Evolutionary conservation across 2,329 filamentous ascomycete genomes (phyloP).

Genomic region (Aspergillus neoniger): DNA sequence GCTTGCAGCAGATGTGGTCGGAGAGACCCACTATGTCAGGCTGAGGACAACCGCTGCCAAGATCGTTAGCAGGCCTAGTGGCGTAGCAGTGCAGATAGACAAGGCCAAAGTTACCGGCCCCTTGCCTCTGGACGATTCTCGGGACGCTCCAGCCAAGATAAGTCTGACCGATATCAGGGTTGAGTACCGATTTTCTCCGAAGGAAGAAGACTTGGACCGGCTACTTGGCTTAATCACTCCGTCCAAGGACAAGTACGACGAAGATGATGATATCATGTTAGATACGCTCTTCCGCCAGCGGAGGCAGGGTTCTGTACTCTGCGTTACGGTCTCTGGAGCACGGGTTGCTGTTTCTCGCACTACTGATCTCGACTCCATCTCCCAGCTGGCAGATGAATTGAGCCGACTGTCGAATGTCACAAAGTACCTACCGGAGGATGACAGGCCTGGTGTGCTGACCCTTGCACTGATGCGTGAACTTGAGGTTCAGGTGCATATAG

Average conservation of each 20-base stretch:
- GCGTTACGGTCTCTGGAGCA: constrained; percentile 66
- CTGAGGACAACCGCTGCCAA: constrained; percentile 82
- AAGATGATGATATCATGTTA: constrained; percentile 90
- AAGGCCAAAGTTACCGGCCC: constrained; percentile 76
- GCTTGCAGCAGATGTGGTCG: constrained; percentile 72
- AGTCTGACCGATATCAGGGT: constrained; percentile 68
- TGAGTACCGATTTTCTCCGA: constrained; percentile 72
- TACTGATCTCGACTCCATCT: constrained; percentile 66
- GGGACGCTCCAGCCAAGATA: constrained; percentile 59
- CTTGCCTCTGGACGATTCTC: constrained; percentile 52
- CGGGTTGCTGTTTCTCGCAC: constrained; percentile 65
- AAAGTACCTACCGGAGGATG: constrained; percentile 94
- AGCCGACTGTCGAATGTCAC: constrained; percentile 81
- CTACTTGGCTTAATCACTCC: constrained; percentile 86
- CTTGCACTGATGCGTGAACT: constrained; percentile 67
- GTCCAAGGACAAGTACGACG: constrained; percentile 85
- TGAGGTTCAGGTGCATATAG: constrained; percentile 63
- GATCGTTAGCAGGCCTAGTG: constrained; percentile 71
- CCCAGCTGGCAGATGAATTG: constrained; percentile 74
- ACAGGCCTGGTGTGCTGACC: constrained; percentile 82
- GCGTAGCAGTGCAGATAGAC: constrained; percentile 71
- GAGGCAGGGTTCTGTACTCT: constrained; percentile 79
- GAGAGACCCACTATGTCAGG: constrained; percentile 72
- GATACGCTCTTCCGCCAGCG: constrained; percentile 86
- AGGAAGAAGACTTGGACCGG: constrained; percentile 76